Evolutionary conservation across 345 rosid species (phyloP).

Genomic region (Jatropha curcas): DNA sequence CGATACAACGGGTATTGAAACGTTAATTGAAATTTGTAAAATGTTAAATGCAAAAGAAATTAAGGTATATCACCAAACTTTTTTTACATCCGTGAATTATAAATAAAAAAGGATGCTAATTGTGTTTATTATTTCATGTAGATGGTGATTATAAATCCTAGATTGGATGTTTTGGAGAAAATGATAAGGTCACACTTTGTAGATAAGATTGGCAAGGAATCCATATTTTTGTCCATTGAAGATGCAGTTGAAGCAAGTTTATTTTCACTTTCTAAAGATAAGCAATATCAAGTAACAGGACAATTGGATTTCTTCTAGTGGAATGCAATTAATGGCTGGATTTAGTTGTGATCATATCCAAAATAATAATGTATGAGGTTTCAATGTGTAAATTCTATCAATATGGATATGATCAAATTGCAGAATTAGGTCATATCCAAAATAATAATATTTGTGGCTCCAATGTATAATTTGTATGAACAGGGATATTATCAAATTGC

Average conservation of each 20-base stretch:
- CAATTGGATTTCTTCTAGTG: too few species aligned
- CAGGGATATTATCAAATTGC: too few species aligned
- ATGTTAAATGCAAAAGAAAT: conserved; percentile 40
- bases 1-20: conserved; percentile 74
- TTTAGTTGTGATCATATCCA: too few species aligned
- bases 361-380: too few species aligned
- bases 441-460: too few species aligned
- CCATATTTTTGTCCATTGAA: conserved; percentile 54
- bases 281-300: neutral
- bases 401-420: too few species aligned
- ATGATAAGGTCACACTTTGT: conserved; percentile 59
- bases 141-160: conserved; percentile 72
- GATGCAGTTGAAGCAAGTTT: conserved; percentile 61
- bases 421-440: too few species aligned
- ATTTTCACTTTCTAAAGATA: conserved; percentile 33
- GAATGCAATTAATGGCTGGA: too few species aligned
- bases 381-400: too few species aligned
- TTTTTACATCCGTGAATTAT: neutral
- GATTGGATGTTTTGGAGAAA: conserved; percentile 78
- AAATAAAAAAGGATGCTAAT: neutral
- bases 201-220: conserved; percentile 59
- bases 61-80: conserved; percentile 38
- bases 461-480: too few species aligned
- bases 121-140: conserved; percentile 21
- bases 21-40: conserved; percentile 57